Evolutionary conservation across 1,284 basidiomycete genomes (phyloP).

Genomic region (Jaminaea rosea): DNA sequence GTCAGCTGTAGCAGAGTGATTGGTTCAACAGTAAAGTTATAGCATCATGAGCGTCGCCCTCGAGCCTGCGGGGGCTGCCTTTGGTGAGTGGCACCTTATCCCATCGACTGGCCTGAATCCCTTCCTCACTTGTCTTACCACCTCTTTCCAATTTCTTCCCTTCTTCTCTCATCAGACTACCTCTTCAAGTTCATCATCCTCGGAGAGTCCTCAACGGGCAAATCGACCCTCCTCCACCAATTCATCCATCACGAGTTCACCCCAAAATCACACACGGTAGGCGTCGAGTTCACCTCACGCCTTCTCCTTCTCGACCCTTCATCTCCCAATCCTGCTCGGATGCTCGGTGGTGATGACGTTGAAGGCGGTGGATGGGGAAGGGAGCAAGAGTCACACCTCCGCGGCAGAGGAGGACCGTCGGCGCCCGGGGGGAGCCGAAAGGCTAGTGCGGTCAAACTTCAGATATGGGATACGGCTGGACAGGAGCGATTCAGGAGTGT

Average conservation of each 20-base stretch:
- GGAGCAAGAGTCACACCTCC: too few relatives aligned
- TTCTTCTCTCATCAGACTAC: slow-evolving; percentile 57
- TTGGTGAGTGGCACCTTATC: too few relatives aligned
- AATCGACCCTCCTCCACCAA: slow-evolving; percentile 89
- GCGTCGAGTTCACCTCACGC: slow-evolving; percentile 85
- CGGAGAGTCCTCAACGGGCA: slow-evolving; percentile 90
- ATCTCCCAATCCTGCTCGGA: neutral
- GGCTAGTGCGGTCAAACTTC: neutral
- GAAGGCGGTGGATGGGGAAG: too few relatives aligned
- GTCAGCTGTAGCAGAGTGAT: too few relatives aligned
- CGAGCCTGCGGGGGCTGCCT: too few relatives aligned
- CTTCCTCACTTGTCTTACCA: too few relatives aligned
- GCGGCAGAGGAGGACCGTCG: too few relatives aligned
- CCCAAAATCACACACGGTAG: slow-evolving; percentile 86
- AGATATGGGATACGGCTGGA: slow-evolving; percentile 40
- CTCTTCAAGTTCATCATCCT: slow-evolving; percentile 96
- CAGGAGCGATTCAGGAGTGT: slow-evolving; percentile 62
- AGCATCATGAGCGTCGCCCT: too few relatives aligned
- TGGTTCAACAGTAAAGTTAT: too few relatives aligned
- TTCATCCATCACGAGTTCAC: slow-evolving; percentile 61
- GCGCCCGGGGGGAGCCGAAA: slow-evolving; percentile 4
- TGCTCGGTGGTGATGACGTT: neutral
- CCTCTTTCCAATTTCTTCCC: too few relatives aligned
- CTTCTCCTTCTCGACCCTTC: slow-evolving; percentile 53
- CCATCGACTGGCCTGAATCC: too few relatives aligned